Evolutionary conservation across 306 rosid genomes (phyloP).

Genomic region (Inga oerstediana): DNA sequence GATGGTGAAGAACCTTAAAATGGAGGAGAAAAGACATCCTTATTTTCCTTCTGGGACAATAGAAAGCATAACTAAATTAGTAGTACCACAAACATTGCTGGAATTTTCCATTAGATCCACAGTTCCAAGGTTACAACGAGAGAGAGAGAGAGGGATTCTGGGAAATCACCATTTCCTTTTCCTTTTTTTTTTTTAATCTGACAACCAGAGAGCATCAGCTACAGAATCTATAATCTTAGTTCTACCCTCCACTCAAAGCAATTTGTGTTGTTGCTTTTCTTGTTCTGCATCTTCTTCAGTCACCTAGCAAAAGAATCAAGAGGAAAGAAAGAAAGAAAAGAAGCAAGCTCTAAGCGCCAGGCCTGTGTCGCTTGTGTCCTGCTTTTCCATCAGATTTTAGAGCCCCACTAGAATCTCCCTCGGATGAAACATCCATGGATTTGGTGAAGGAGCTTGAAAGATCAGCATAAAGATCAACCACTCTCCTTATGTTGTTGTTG

Average conservation of each 20-base stretch:
- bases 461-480: conserved; percentile 94
- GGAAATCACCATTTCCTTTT: conserved; percentile 44
- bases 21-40: conserved; percentile 1
- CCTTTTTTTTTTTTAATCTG: conserved; percentile 29
- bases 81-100: conserved; percentile 35
- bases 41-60: conserved; percentile 13
- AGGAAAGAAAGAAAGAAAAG: background rate
- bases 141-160: conserved; percentile 33
- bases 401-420: conserved; percentile 92
- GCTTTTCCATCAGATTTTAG: conserved; percentile 80
- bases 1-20: conserved; percentile 4
- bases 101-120: conserved; percentile 61
- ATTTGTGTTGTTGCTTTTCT: conserved; percentile 4
- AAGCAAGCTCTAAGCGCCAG: conserved; percentile 34
- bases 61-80: conserved; percentile 29
- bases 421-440: conserved; percentile 88
- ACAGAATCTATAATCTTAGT: conserved; percentile 49
- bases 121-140: conserved; percentile 57
- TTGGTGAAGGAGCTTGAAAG: conserved; percentile 85
- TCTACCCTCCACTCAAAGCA: conserved; percentile 25
- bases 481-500: conserved; percentile 94
- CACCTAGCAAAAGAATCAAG: conserved; percentile 37
- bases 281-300: conserved; percentile 18
- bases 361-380: conserved; percentile 75
- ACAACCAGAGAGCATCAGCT: conserved; percentile 24